phyloP scores from a whole-genome alignment of 2,329 filamentous ascomycete genomes.

The Mycocentrospora acerina region DNA sequence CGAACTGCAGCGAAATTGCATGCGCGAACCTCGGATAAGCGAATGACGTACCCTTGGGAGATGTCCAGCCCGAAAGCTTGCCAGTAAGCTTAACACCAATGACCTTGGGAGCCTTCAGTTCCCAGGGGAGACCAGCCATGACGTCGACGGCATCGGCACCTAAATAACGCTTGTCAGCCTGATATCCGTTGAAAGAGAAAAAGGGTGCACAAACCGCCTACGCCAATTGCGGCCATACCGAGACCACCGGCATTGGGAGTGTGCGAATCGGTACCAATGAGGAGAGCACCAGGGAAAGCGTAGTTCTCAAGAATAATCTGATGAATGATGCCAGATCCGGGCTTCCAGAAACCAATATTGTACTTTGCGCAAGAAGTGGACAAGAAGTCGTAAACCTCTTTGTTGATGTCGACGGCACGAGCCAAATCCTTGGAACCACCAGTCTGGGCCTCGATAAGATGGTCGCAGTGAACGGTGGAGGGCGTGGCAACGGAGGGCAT shows the following conservation, averaged over 20 bases:
- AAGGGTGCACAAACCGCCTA: conserved; percentile 60
- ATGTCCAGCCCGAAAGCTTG: conserved; percentile 82
- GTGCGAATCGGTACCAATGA: conserved; percentile 98
- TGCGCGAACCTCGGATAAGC: conserved; percentile 9
- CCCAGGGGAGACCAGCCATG: conserved; percentile 96
- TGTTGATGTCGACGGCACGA: conserved; percentile 90
- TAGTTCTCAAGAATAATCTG: conserved; percentile 99
- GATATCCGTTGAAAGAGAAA: background rate
- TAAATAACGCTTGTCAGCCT: conserved; percentile 2
- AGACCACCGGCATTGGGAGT: conserved; percentile 97
- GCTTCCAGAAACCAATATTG: conserved; percentile 99
- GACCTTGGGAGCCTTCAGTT: conserved; percentile 95
- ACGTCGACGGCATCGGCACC: conserved; percentile 97
- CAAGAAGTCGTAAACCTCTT: conserved; percentile 98
- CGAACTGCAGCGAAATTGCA: background rate
- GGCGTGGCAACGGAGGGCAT: conserved; percentile 95
- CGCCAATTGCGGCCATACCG: conserved; percentile 91
- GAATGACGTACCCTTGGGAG: conserved; percentile 74
- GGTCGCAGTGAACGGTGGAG: conserved; percentile 95
- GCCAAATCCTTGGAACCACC: conserved; percentile 92
- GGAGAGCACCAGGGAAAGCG: conserved; percentile 95
- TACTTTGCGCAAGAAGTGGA: conserved; percentile 94
- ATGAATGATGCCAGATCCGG: conserved; percentile 98
- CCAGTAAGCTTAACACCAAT: conserved; percentile 97
- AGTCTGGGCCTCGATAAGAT: conserved; percentile 96